phyloP scores from a whole-genome alignment of 2,329 filamentous ascomycete species.

The Lojkania enalia region DNA sequence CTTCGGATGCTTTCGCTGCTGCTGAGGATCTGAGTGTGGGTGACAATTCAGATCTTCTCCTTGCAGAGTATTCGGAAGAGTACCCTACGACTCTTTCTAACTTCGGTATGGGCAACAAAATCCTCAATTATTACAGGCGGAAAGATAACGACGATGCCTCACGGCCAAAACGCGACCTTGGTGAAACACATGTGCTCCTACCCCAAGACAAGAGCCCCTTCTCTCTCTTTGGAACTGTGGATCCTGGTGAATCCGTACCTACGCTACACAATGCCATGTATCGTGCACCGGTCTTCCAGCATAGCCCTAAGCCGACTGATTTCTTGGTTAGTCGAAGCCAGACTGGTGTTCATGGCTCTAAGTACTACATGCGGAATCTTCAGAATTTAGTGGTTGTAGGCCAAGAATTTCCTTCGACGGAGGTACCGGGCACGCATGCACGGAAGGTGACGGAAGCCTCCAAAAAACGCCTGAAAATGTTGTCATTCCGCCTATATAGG shows the following conservation, averaged over 20 bases:
- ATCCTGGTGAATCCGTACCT: slow-evolving; percentile 85
- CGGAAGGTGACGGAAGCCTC: slow-evolving; percentile 95
- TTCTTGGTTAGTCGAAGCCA: slow-evolving; percentile 84
- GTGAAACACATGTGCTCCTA: slow-evolving; percentile 83
- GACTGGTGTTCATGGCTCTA: slow-evolving; percentile 75
- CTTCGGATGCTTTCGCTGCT: slow-evolving; percentile 75
- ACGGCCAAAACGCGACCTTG: slow-evolving; percentile 79
- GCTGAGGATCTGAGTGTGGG: slow-evolving; percentile 83
- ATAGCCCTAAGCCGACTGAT: slow-evolving; percentile 75
- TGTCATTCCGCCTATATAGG: slow-evolving; percentile 85
- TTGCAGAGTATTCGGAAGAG: slow-evolving; percentile 96
- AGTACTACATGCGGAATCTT: slow-evolving; percentile 84
- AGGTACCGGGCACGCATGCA: slow-evolving; percentile 91
- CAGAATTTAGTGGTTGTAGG: slow-evolving; percentile 91
- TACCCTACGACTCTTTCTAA: slow-evolving; percentile 90
- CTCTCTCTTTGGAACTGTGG: slow-evolving; percentile 89
- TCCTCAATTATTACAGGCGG: slow-evolving; percentile 95
- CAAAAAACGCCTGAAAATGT: slow-evolving; percentile 95
- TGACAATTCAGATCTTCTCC: slow-evolving; percentile 84
- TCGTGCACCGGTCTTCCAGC: slow-evolving; percentile 88
- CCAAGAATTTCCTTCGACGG: slow-evolving; percentile 87
- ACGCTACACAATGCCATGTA: slow-evolving; percentile 96
- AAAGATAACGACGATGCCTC: slow-evolving; percentile 75
- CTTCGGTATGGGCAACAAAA: slow-evolving; percentile 93
- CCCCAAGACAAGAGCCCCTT: slow-evolving; percentile 97